These are phyloP conservation scores for Colletotrichum salicis DNA, from an alignment of 2,329 filamentous ascomycete genomes.

Conservation along the genomic window DNA sequence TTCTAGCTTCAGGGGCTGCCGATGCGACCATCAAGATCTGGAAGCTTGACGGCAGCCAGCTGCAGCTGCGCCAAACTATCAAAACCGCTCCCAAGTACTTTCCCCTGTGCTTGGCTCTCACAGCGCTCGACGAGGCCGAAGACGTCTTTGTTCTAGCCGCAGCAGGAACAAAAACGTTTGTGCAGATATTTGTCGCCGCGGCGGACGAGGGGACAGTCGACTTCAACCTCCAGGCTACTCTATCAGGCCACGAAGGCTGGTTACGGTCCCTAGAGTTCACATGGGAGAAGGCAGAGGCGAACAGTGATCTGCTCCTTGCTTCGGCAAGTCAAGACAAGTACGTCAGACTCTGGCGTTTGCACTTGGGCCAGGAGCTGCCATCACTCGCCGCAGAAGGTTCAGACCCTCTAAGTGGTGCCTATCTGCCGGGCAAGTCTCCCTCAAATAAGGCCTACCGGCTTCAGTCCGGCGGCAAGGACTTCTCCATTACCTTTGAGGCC, in stretches of 20 bases:
- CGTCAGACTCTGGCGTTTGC: conserved; percentile 90
- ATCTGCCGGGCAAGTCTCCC: conserved; percentile 75
- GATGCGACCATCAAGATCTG: conserved; percentile 81
- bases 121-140: conserved; percentile 62
- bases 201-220: conserved; percentile 48
- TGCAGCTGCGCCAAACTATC: conserved; percentile 75
- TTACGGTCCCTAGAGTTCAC: conserved; percentile 86
- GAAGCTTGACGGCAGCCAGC: conserved; percentile 64
- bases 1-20: conserved; percentile 82
- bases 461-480: conserved; percentile 68
- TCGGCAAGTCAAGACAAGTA: conserved; percentile 99
- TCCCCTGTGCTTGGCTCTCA: conserved; percentile 80
- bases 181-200: conserved; percentile 80
- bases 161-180: conserved; percentile 83
- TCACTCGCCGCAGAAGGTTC: conserved; percentile 62
- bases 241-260: conserved; percentile 95
- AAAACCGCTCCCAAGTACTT: conserved; percentile 82
- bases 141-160: conserved; percentile 77
- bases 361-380: conserved; percentile 74
- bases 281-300: conserved; percentile 63
- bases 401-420: conserved; percentile 67
- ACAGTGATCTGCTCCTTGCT: conserved; percentile 81
- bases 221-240: conserved; percentile 79
- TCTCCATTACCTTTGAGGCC: conserved; percentile 91
- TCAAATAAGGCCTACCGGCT: conserved; percentile 92